Percentiles rank a stretch among this genome's conserved stretches.
Conservation (phyloP, 352 stramenopile species). For the Globisporangium radiosum region DNA sequence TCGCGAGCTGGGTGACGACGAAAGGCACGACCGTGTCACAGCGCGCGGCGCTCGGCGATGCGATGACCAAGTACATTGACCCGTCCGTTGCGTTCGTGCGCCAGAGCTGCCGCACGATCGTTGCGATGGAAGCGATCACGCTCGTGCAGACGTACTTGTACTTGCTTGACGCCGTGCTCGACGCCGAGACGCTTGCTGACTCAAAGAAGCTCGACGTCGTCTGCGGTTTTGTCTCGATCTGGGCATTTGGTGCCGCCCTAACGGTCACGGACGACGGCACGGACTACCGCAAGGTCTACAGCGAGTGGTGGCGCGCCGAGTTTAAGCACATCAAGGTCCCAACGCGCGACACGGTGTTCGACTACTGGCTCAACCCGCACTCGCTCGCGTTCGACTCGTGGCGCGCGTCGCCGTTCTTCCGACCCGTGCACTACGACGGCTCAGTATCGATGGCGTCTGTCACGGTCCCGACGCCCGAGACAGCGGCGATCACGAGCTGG, state of each 20-base stretch:
- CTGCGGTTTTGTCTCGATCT: constrained; percentile 91
- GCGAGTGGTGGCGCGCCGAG: constrained; percentile 90
- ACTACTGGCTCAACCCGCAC: constrained; percentile 94
- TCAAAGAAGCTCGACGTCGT: constrained; percentile 70
- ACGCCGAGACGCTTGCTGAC: constrained; percentile 54
- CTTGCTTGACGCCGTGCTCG: constrained; percentile 86
- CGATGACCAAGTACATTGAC: constrained; percentile 85
- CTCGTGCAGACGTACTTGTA: constrained; percentile 90
- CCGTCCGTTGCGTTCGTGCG: constrained; percentile 82
- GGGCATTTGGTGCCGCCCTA: constrained; percentile 87
- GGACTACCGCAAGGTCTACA: constrained; percentile 92
- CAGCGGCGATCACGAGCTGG: constrained; percentile 90
- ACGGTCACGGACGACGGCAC: constrained; percentile 90
- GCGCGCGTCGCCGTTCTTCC: constrained; percentile 91
- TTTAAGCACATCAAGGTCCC: constrained; percentile 95
- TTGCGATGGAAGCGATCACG: constrained; percentile 88
- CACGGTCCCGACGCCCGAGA: constrained; percentile 92
- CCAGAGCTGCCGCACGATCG: constrained; percentile 83
- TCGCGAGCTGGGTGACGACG: constrained; percentile 87
- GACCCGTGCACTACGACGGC: constrained; percentile 66
- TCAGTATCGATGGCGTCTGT: constrained; percentile 76
- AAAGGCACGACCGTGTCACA: constrained; percentile 55
- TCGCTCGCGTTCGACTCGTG: constrained; percentile 90
- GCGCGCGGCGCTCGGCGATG: constrained; percentile 41
- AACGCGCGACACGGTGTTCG: constrained; percentile 92